Evolutionary conservation across 2,329 filamentous ascomycete species (phyloP).

Genomic region (Cercospora sp.): DNA sequence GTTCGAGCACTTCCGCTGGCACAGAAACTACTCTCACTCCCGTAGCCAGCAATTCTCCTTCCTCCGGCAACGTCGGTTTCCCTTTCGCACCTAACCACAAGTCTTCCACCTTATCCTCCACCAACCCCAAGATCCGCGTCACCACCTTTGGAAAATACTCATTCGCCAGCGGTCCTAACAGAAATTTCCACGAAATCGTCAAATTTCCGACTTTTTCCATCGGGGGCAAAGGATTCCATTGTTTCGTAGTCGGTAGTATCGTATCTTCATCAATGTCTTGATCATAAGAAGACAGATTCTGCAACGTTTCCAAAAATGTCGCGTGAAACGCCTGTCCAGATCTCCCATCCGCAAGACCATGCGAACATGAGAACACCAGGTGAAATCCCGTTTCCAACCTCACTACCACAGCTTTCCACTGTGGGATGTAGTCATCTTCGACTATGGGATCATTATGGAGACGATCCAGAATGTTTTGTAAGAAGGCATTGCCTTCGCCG

Average conservation of each 20-base stretch:
- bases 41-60: slow-evolving; percentile 29
- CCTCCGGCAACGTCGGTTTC: slow-evolving; percentile 18
- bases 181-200: slow-evolving; percentile 49
- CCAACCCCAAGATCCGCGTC: slow-evolving; percentile 38
- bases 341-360: slow-evolving; percentile 49
- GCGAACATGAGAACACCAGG: slow-evolving; percentile 48
- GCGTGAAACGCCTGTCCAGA: slow-evolving; percentile 48
- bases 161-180: slow-evolving; percentile 45
- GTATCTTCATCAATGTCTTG: slow-evolving; percentile 4
- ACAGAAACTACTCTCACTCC: slow-evolving; percentile 41
- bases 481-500: slow-evolving; percentile 19
- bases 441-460: slow-evolving; percentile 42
- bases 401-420: slow-evolving; percentile 41
- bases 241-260: slow-evolving; percentile 21
- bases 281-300: not conserved
- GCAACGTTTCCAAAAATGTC: slow-evolving; percentile 41
- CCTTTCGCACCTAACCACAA: slow-evolving; percentile 29
- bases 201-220: slow-evolving; percentile 45
- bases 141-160: slow-evolving; percentile 44
- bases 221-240: slow-evolving; percentile 33
- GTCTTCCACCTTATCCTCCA: slow-evolving; percentile 32
- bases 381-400: slow-evolving; percentile 10
- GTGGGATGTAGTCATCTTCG: slow-evolving; percentile 37
- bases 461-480: slow-evolving; percentile 35
- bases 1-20: slow-evolving; percentile 31